Evolutionary conservation across 495 filamentous ascomycete species (phyloP), one percentile per base, ranked within the genome.

Genomic region (Rhypophila decipiens): DNA sequence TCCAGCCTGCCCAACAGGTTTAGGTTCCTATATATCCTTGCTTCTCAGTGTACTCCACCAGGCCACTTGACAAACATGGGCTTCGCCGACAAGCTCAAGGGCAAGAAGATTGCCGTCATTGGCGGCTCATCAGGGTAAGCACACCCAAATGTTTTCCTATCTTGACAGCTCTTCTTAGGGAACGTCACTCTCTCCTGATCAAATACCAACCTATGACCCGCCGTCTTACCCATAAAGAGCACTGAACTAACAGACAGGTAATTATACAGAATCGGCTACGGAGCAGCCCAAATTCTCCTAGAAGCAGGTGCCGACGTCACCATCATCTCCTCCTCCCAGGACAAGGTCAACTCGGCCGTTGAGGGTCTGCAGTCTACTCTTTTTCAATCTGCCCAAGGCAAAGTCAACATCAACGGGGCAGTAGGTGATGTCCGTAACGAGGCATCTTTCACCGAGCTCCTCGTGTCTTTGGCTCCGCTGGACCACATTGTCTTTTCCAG

Each of bases 181-280:
- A 47, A 2, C 5, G 5, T 2, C 20, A 20, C 39, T 13, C 15
- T 15, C 5, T 11, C 9, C 22, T 34, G 12, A 12, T 34, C 24
- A 7, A 33, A 39, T 37, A 17, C 21, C 15, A 11, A 3, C 24
- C 17, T 29, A 17, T 20, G 9, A 9, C n/a, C 40, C 27, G 24
- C 36, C 21, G 33, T 0, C 20, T 20, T 35, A 24, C 27, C 44
- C 15, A 43, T 19, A 39, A 23, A 3, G n/a, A 17, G 1, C 24
- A 23, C n/a, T n/a, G n/a, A n/a, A n/a, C n/a, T n/a, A n/a, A n/a
- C n/a, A n/a, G n/a, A n/a, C n/a, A n/a, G n/a, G n/a, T n/a, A n/a
- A n/a, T n/a, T n/a, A n/a, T n/a, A 24, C 9, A 65, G 75, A 19
- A 75, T 79, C 46, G 76, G 76, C 24, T 78, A 71, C 48, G 66